Conservation (phyloP, 2,329 filamentous ascomycete genomes). For the Lasiodiplodia sp. region DNA sequence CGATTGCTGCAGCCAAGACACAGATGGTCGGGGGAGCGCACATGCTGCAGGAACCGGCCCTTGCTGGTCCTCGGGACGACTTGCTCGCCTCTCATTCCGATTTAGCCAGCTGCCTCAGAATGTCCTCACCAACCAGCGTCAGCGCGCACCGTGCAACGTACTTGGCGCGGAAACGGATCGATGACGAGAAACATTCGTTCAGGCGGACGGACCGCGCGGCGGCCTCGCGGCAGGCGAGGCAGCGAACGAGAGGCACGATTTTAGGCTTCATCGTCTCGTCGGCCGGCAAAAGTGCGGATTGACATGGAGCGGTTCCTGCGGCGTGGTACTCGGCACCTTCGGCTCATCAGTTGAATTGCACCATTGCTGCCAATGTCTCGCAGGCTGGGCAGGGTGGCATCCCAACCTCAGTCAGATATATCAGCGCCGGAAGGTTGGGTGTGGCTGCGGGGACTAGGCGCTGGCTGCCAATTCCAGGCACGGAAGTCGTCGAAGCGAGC, state of each 20-base stretch:
- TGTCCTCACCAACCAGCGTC: background rate
- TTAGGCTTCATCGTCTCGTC: background rate
- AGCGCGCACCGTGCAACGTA: background rate
- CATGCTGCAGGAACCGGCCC: conserved; percentile 24
- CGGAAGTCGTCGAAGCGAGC: conserved; percentile 9
- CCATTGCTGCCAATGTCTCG: conserved; percentile 22
- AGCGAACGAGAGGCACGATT: conserved; percentile 1
- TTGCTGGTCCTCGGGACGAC: conserved; percentile 15
- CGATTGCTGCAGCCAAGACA: conserved; percentile 3
- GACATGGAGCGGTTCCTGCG: conserved; percentile 4
- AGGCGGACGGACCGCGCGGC: conserved; percentile 12
- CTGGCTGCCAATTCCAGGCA: conserved; percentile 3
- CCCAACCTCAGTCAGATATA: background rate
- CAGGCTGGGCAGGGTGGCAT: conserved; percentile 15
- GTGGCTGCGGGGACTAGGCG: conserved; percentile 18
- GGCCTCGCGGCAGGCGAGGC: conserved; percentile 10
- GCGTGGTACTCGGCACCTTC: conserved; percentile 22
- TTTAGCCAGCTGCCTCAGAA: conserved; percentile 1
- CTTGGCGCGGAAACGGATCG: background rate
- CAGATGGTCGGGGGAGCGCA: background rate
- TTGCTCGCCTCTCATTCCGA: conserved; percentile 20
- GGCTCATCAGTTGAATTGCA: conserved; percentile 4
- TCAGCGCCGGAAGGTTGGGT: conserved; percentile 14
- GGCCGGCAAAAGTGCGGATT: background rate
- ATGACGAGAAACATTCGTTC: conserved; percentile 6